These are phyloP conservation scores for Hypoxylon sp. DNA, from an alignment of 2,329 filamentous ascomycete species.

Conservation along the genomic window DNA sequence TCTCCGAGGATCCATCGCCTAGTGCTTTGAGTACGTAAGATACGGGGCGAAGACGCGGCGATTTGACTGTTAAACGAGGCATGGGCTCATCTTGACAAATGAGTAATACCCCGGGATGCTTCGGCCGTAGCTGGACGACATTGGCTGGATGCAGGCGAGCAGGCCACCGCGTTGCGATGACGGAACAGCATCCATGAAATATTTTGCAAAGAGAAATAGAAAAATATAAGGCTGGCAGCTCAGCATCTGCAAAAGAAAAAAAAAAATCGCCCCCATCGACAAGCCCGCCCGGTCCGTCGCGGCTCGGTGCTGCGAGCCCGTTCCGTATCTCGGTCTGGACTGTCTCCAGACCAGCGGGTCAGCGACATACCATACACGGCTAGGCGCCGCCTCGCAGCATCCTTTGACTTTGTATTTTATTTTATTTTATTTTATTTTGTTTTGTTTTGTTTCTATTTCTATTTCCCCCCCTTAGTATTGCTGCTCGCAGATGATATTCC, in stretches of 20 bases:
- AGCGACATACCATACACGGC: neutral
- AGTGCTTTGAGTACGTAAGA: constrained; percentile 4
- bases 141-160: constrained; percentile 22
- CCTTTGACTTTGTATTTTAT: too few species aligned
- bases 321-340: constrained; percentile 32
- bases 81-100: constrained; percentile 27
- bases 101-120: constrained; percentile 11
- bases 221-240: constrained; percentile 34
- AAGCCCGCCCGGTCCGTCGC: constrained; percentile 24
- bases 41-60: neutral
- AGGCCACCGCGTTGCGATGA: constrained; percentile 26
- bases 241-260: too few species aligned
- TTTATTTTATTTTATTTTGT: too few species aligned
- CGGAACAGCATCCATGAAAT: constrained; percentile 23
- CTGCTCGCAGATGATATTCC: too few species aligned
- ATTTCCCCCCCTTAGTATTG: too few species aligned
- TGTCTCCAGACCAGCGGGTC: constrained; percentile 31
- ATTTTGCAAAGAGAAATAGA: constrained; percentile 5
- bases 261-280: constrained; percentile 22
- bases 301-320: constrained; percentile 29
- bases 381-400: constrained; percentile 6
- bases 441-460: too few species aligned
- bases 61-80: constrained; percentile 4
- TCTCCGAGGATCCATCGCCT: neutral
- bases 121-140: constrained; percentile 6